Base-by-base conservation (phyloP, 2,329 filamentous ascomycete species). In the Pestalotiopsis sp. region DNA sequence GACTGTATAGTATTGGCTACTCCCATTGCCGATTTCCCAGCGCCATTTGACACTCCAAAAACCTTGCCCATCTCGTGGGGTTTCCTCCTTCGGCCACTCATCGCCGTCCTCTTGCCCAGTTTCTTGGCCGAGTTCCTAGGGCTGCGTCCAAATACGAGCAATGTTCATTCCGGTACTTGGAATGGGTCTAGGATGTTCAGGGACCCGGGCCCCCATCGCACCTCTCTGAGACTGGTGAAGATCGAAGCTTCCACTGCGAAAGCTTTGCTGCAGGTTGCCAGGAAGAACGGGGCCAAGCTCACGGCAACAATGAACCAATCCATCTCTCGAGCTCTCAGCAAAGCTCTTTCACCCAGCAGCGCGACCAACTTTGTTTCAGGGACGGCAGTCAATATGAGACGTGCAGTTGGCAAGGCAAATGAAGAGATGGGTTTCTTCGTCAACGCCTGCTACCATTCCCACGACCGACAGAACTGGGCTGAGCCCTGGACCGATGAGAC, bases 1-100 rank as follows among this genome's bases (percentile, higher is more conserved):
- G 40, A 52, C 61, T 52, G 56, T 24, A 30, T 38, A 35, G 20
- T 40, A 10, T 9, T 61, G 14, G 13, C 14, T 1, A 67, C 59
- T 1, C 58, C 60, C 60, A 2, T 26, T 44, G n/a, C n/a, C 58
- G 40, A 64, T 4, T 26, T 39, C 48, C 58, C 66, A 17, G 24
- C 35, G 6, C 59, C 58, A n/a, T 67, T 63, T 59, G 66, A 67
- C 35, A 67, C 66, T 17, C 9, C 66, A 4, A 24, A 39, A n/a
- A 60, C 30, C 11, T 26, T 67, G 3, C 58, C 66, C 3, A 67
- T 67, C 22, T 67, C 66, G 0, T 67, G 66, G 66, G 58, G 59
- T 5, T 67, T 56, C 20, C 66, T 67, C 22, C 48, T 67, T 44
- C 13, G 58, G 4, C 58, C 59, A 10, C 44, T 67, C 30, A 57